A percentile compares a stretch with the other conserved stretches of the same genome.
Conservation (phyloP, 2,329 filamentous ascomycete species). For the Fusarium sterilihyphosum region DNA sequence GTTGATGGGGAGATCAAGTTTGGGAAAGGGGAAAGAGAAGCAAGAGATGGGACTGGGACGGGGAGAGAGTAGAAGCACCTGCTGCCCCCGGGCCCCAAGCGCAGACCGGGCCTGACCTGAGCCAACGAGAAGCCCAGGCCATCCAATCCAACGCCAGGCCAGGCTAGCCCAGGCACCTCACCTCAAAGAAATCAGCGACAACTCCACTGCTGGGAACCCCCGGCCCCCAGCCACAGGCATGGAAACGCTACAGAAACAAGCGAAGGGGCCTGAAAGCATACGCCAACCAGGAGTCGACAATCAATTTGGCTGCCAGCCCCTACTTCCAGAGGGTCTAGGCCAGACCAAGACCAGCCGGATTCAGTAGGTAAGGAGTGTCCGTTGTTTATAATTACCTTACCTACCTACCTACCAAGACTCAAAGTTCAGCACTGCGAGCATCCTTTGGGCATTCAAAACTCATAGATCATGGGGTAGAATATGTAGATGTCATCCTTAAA, state of each 20-base stretch:
- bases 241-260: slow-evolving; percentile 37
- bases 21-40: slow-evolving; percentile 40
- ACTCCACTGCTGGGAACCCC: slow-evolving; percentile 29
- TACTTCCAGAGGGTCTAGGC: slow-evolving; percentile 28
- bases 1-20: slow-evolving; percentile 41
- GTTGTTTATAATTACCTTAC: neutral
- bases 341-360: slow-evolving; percentile 33
- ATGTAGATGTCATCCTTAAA: neutral
- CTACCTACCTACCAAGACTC: neutral
- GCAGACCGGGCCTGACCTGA: neutral
- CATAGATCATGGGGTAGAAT: neutral
- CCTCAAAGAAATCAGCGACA: slow-evolving; percentile 18
- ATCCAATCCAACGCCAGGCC: slow-evolving; percentile 3
- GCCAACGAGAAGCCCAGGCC: slow-evolving; percentile 5
- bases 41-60: slow-evolving; percentile 17
- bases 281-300: slow-evolving; percentile 27
- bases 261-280: slow-evolving; percentile 23
- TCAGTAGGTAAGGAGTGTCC: slow-evolving; percentile 28
- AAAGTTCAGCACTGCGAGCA: slow-evolving; percentile 5
- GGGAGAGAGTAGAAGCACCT: slow-evolving; percentile 20
- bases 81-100: slow-evolving; percentile 12
- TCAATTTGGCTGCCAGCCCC: slow-evolving; percentile 18
- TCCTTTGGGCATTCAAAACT: neutral
- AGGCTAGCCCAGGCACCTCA: slow-evolving; percentile 19
- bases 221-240: slow-evolving; percentile 20